These are phyloP conservation scores for Mucor plumbeus DNA, from an alignment of 371 early-diverging fungal species.

Conservation along the genomic window DNA sequence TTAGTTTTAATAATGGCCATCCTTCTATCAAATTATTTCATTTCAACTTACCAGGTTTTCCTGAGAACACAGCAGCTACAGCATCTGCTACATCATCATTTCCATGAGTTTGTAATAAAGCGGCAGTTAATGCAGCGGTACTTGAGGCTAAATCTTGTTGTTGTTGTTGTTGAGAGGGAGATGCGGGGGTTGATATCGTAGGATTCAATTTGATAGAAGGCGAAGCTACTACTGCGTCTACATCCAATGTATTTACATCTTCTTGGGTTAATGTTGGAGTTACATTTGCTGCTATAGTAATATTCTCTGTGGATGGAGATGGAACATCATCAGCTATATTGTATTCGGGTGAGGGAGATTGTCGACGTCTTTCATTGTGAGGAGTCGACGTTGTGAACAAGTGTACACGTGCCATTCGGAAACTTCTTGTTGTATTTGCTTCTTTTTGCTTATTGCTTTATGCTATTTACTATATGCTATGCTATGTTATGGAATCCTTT, in stretches of 20 bases:
- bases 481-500: conserved; percentile 8
- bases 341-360: conserved; percentile 5
- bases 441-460: background rate
- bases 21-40: background rate
- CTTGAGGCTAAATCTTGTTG: conserved; percentile 16
- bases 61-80: conserved; percentile 42
- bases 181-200: background rate
- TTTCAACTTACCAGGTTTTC: conserved; percentile 34
- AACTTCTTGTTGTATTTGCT: conserved; percentile 1
- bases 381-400: conserved; percentile 35
- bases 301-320: conserved; percentile 13
- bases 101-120: conserved; percentile 29
- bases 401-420: conserved; percentile 48
- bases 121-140: conserved; percentile 36
- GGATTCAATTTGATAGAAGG: conserved; percentile 2
- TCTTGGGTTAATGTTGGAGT: background rate
- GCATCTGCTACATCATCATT: conserved; percentile 34
- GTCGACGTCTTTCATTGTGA: conserved; percentile 6
- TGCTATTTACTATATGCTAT: conserved; percentile 7
- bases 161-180: conserved; percentile 4
- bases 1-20: background rate
- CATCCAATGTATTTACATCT: background rate
- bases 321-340: conserved; percentile 24
- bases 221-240: conserved; percentile 12
- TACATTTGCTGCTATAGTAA: conserved; percentile 17